Evolutionary conservation across 108 stramenopile species (phyloP).

Genomic region (Pseudonitzschia multistriata): DNA sequence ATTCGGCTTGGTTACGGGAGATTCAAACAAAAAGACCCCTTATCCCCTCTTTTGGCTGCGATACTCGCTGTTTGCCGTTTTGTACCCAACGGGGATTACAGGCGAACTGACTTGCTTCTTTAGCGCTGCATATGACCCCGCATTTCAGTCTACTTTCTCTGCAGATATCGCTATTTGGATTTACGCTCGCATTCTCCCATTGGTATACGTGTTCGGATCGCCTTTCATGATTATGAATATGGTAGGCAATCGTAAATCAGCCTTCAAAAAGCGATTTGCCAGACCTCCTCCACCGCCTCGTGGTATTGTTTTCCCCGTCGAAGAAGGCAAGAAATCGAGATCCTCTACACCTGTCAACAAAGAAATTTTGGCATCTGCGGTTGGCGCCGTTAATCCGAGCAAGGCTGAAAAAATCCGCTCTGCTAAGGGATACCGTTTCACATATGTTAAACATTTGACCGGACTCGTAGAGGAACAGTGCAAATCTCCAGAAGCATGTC

Average conservation of each 20-base stretch:
- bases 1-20: conserved; percentile 77
- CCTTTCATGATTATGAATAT: conserved; percentile 96
- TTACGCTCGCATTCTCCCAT: conserved; percentile 63
- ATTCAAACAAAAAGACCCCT: conserved; percentile 85
- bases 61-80: conserved; percentile 91
- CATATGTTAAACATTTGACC: conserved; percentile 87
- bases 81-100: conserved; percentile 94
- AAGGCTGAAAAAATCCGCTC: conserved; percentile 58
- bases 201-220: conserved; percentile 82
- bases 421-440: conserved; percentile 83
- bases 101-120: conserved; percentile 88
- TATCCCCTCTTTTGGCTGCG: conserved; percentile 96
- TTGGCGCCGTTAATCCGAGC: conserved; percentile 70
- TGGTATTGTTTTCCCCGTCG: conserved; percentile 87
- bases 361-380: conserved; percentile 82
- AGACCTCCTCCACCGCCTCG: conserved; percentile 84
- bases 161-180: conserved; percentile 34
- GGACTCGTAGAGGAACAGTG: conserved; percentile 85
- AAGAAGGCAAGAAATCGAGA: conserved; percentile 75
- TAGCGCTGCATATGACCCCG: conserved; percentile 54
- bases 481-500: conserved; percentile 77
- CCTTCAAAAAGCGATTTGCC: conserved; percentile 91
- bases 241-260: conserved; percentile 84
- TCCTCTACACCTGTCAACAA: conserved; percentile 87
- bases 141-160: conserved; percentile 34